A percentile compares a stretch with the other conserved stretches of the same genome.
These are phyloP conservation scores for Tardiomyces digboiensis DNA, from an alignment of 1,139 yeast species.

Conservation along the genomic window DNA sequence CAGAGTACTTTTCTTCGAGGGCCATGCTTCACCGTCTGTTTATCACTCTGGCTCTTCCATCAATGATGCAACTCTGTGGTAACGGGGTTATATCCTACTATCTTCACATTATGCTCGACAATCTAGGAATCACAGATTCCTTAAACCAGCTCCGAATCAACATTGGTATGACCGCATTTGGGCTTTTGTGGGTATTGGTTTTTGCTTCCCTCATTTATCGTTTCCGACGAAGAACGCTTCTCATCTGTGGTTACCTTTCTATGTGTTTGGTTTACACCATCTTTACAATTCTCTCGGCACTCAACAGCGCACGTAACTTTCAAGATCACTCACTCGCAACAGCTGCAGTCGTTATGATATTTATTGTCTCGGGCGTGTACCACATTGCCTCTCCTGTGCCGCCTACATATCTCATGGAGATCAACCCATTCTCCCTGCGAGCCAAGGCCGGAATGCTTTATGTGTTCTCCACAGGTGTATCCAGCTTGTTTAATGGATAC, in stretches of 20 bases:
- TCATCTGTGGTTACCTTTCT: constrained; percentile 19
- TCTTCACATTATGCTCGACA: constrained; percentile 30
- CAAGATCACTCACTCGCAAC: neutral
- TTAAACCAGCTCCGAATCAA: constrained; percentile 32
- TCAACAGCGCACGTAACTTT: constrained; percentile 2
- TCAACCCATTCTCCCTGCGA: constrained; percentile 31
- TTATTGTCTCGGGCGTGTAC: constrained; percentile 11
- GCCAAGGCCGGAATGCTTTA: constrained; percentile 24
- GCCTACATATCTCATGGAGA: constrained; percentile 29
- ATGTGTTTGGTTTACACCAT: constrained; percentile 12
- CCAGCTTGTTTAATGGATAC: constrained; percentile 33
- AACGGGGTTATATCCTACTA: constrained; percentile 33
- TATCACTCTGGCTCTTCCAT: constrained; percentile 24
- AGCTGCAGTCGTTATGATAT: constrained; percentile 5
- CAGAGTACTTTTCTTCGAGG: constrained; percentile 29
- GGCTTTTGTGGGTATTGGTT: constrained; percentile 16
- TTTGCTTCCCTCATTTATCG: constrained; percentile 16
- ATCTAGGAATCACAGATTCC: constrained; percentile 33
- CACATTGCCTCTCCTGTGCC: constrained; percentile 14
- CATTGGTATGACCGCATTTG: constrained; percentile 17
- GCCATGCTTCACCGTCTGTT: constrained; percentile 32
- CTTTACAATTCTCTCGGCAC: constrained; percentile 14
- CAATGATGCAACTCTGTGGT: constrained; percentile 30
- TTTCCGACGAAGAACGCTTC: constrained; percentile 26
- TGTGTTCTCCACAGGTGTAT: constrained; percentile 16